These are phyloP conservation scores for Lonicera japonica DNA, from an alignment of 129 eudicot species.

Conservation along the genomic window DNA sequence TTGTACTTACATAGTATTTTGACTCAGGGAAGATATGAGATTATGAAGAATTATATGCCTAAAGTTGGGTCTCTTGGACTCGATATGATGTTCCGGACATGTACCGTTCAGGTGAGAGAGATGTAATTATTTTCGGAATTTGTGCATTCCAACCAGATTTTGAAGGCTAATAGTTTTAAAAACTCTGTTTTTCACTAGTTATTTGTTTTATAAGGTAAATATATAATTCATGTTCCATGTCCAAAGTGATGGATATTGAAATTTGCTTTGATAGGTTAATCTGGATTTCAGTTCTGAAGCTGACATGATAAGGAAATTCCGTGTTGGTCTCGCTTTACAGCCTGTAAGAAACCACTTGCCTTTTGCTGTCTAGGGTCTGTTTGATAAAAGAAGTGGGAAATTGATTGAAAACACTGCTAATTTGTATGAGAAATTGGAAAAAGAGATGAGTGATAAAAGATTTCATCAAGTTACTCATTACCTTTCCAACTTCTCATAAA, in stretches of 20 bases:
- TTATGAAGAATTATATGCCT: conserved; percentile 93
- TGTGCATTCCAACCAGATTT: not conserved
- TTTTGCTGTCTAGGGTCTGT: no score
- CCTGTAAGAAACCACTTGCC: conserved; percentile 58
- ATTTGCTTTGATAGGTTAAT: conserved; percentile 52
- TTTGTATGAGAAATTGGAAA: no score
- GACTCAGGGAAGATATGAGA: conserved; percentile 90
- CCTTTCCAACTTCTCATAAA: no score
- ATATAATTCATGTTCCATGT: not conserved
- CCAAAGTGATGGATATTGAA: not conserved
- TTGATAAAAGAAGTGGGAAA: no score
- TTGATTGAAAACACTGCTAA: no score
- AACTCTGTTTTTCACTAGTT: not conserved
- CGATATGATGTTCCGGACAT: conserved; percentile 97
- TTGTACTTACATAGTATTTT: conserved; percentile 23
- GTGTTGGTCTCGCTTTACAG: conserved; percentile 96
- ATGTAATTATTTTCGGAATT: not conserved
- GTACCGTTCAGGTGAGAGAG: conserved; percentile 82
- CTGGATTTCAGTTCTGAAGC: conserved; percentile 94
- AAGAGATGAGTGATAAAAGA: no score
- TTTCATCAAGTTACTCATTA: no score
- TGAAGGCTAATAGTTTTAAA: not conserved
- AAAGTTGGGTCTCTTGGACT: conserved; percentile 96
- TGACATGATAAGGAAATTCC: conserved; percentile 96
- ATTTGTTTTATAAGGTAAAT: not conserved